Base-by-base conservation (phyloP, 345 rosid species). In the Murraya paniculata region DNA sequence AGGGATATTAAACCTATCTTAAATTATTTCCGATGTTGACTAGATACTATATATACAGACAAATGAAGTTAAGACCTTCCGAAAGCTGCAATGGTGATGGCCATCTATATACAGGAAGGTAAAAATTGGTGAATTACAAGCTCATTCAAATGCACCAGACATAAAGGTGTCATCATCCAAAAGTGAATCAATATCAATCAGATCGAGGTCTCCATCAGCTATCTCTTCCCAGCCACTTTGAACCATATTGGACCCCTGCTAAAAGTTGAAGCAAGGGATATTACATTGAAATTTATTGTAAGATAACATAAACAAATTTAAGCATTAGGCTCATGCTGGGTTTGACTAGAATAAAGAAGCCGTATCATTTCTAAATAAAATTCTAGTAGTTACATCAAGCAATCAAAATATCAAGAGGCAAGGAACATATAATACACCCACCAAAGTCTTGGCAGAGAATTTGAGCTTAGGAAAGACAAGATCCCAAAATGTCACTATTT, bases 161-260 rank as follows among this genome's bases (percentile, higher is more conserved):
- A 94, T 91, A 82, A 91, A 86, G 16, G 89, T 65, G 36, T 91
- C 94, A 25, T 94, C 94, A 60, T 92, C 87, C 85, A 94, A 81
- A 80, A 92, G 83, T 59, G 95, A 86, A 14, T 94, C 90, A 5
- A 94, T 82, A 78, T 88, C 94, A 59, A 88, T 14, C 27, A 85
- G 67, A 27, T 89, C 93, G 31, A 87, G 90, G 36, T 84, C 89
- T 31, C 39, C 86, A 39, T 81, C 83, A 22, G 28, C 78, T 30
- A 28, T 62, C 75, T 83, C 94, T 69, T 84, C 84, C 0, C 80
- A 67, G 38, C 75, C 79, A 83, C 76, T 85, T 80, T 77, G 22
- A 56, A 80, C 85, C 90, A 85, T 82, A 38, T 81, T 76, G 62
- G 74, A 33, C 55, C 61, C 84, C 93, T 90, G 86, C 45, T 30